A percentile compares a stretch with the other conserved stretches of the same genome.
Conservation (phyloP, 306 rosid genomes). For the Cucurbita argyrosperma region DNA sequence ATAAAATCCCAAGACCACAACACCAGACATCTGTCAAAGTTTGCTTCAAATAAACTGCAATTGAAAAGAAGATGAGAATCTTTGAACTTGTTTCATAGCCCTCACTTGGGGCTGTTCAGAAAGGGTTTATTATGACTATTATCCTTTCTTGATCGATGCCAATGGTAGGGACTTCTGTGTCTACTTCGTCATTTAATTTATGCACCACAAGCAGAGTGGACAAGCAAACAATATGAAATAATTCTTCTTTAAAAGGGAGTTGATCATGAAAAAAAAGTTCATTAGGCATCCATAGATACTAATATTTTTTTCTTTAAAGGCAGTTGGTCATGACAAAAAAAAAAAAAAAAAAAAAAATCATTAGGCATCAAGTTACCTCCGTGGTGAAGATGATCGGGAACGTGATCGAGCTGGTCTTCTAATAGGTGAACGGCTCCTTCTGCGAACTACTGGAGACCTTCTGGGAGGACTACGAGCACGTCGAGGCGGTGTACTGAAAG, state of each 20-base stretch:
- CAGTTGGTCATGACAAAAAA: not conserved
- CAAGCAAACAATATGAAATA: not conserved
- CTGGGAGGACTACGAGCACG: slow-evolving; percentile 91
- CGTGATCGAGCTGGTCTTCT: slow-evolving; percentile 74
- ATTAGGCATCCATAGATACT: slow-evolving; percentile 26
- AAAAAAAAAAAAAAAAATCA: not conserved
- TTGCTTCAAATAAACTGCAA: not conserved
- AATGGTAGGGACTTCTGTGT: too few relatives aligned
- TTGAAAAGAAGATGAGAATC: not conserved
- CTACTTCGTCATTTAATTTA: not conserved
- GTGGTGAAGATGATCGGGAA: slow-evolving; percentile 82
- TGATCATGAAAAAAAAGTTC: not conserved
- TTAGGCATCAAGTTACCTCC: slow-evolving; percentile 39
- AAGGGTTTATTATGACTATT: not conserved
- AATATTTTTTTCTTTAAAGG: not conserved
- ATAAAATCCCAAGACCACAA: not conserved
- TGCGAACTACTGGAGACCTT: slow-evolving; percentile 75
- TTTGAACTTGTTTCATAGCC: not conserved
- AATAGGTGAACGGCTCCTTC: slow-evolving; percentile 81
- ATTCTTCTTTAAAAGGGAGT: not conserved
- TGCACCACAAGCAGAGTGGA: not conserved
- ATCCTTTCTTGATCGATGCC: not conserved
- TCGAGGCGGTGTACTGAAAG: slow-evolving; percentile 66
- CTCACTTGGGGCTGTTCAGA: not conserved
- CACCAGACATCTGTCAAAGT: not conserved